These are phyloP conservation scores for Wickerhamiella galacta DNA, from an alignment of 805 yeast species.

Conservation along the genomic window DNA sequence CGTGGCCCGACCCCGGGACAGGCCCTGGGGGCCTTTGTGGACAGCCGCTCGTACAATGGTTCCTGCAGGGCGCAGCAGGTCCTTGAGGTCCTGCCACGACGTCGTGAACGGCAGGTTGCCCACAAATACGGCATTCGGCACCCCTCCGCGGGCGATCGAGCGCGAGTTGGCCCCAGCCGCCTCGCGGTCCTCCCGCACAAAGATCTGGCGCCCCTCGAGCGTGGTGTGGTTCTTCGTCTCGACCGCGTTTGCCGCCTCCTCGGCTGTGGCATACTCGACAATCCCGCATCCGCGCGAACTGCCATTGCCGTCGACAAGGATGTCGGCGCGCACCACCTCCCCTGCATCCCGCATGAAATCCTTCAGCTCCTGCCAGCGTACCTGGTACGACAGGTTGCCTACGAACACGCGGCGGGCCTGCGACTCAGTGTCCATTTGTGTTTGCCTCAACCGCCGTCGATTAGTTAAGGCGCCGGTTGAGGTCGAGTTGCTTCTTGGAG, in stretches of 20 bases:
- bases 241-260: conserved; percentile 59
- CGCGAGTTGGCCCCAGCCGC: conserved; percentile 8
- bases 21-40: conserved; percentile 44
- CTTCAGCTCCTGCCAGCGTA: conserved; percentile 25
- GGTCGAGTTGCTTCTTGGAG: not conserved
- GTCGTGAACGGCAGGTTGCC: conserved; percentile 72
- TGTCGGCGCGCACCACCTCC: conserved; percentile 63
- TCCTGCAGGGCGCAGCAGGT: conserved; percentile 64
- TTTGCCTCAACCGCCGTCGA: not conserved
- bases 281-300: conserved; percentile 43
- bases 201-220: conserved; percentile 60
- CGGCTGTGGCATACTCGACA: conserved; percentile 56
- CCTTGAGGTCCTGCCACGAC: conserved; percentile 75
- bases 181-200: conserved; percentile 68
- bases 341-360: conserved; percentile 32
- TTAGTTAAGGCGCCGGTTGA: not conserved
- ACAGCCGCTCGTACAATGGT: conserved; percentile 72
- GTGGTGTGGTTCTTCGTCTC: conserved; percentile 45
- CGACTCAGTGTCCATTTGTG: not conserved
- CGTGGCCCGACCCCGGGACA: conserved; percentile 75
- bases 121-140: conserved; percentile 34
- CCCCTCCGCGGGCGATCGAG: conserved; percentile 1
- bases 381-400: conserved; percentile 27
- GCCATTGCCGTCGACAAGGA: conserved; percentile 60
- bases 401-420: conserved; percentile 26